Base-by-base conservation (phyloP, 148 eudicot genomes). In the Nepenthes gracilis region DNA sequence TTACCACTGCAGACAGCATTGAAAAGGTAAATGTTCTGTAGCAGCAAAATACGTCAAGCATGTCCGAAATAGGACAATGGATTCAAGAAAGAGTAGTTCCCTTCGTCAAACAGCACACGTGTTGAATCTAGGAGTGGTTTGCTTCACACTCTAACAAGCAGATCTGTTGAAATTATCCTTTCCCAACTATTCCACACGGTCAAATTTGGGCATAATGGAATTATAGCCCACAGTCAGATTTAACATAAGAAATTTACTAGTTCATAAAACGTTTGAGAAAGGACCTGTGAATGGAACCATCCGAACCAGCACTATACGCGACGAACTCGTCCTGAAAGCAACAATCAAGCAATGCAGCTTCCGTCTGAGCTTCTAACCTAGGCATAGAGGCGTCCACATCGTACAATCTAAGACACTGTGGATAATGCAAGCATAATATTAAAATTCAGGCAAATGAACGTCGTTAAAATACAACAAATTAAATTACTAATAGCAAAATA, bases 301-400 rank as follows among this genome's bases (percentile, higher is more conserved):
- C 86, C 15, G 88, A 74, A 56, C 75, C 72, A 13, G 86, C 86
- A 63, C 75, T 71, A 40, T 74, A 78, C 14, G 86, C 90, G 47
- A 79, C 72, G 1, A 48, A 57, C 57, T 84, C 84, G 23, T 66
- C 62, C 69, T 79, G 70, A 63, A 88, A 88, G 72, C 98, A 88
- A 61, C 94, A 92, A 78, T 92, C 98, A 13, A 88, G 78, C 64
- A 85, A 76, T 38, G 83, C 85, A 49, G 72, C 79, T 61, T 81
- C 88, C 9, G 67, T 63, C 32, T 74, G 70, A 77, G 75, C 75
- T 77, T 85, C 83, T 58, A 84, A 49, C 47, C 77, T 72, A 14
- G 86, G 77, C 72, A 43, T 69, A 48, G 64, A 72, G 43, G 63
- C 55, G 57, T 81, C 86, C 50, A 74, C 88, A 69, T 92, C 91